These are phyloP conservation scores for Yamadazyma diospyri DNA, from an alignment of 1,139 yeast species.

Conservation along the genomic window DNA sequence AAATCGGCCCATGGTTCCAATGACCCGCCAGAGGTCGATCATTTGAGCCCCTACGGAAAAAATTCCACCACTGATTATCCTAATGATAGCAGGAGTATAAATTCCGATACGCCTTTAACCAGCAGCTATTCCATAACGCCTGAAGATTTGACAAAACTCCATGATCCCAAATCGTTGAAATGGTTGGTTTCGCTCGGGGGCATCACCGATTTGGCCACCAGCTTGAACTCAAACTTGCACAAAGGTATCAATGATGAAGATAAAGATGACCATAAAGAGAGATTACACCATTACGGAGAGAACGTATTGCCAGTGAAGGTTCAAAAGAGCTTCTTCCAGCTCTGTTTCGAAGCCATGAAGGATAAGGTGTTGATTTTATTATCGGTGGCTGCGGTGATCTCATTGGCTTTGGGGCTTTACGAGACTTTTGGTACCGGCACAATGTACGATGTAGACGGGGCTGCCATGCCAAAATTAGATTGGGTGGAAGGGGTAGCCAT, in stretches of 20 bases:
- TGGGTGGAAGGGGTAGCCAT: conserved; percentile 99
- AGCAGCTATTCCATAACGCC: conserved; percentile 15
- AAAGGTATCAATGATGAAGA: conserved; percentile 43
- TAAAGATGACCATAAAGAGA: conserved; percentile 22
- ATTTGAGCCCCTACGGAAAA: too few species aligned
- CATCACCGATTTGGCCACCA: conserved; percentile 22
- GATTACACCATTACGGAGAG: conserved; percentile 56
- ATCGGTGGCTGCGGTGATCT: conserved; percentile 81
- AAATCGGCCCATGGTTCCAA: too few species aligned
- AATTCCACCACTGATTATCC: too few species aligned
- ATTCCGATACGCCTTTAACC: conserved; percentile 16
- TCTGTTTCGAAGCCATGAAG: conserved; percentile 82
- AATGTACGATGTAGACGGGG: conserved; percentile 73
- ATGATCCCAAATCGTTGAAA: conserved; percentile 52
- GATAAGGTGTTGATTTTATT: conserved; percentile 87
- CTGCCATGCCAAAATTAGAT: conserved; percentile 73
- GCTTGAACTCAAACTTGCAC: conserved; percentile 36
- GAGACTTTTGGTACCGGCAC: conserved; percentile 87
- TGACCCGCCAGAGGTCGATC: too few species aligned
- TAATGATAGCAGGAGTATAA: conserved; percentile 11
- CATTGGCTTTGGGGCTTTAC: conserved; percentile 86
- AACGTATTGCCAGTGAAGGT: conserved; percentile 70
- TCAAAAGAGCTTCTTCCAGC: conserved; percentile 60
- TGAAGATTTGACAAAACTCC: conserved; percentile 36
- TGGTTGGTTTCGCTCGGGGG: conserved; percentile 44